Percentiles rank a stretch among this genome's conserved stretches.
Conservation (phyloP, 306 rosid species). For the Acacia crassicarpa region DNA sequence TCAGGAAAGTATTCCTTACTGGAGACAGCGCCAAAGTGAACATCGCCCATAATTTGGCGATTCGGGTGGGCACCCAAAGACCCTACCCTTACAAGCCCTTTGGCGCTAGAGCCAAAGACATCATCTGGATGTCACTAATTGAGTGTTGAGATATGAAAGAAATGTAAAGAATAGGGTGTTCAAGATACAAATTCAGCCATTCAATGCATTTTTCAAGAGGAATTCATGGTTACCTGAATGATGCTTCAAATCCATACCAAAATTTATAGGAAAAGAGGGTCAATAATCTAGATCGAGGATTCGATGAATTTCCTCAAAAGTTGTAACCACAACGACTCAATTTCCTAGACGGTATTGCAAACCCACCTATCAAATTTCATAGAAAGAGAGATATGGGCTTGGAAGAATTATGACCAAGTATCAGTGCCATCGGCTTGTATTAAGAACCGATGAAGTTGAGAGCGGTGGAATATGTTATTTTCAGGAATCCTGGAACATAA, state of each 20-base stretch:
- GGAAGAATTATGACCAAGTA: slow-evolving; percentile 54
- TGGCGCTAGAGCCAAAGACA: slow-evolving; percentile 48
- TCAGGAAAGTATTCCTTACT: background rate
- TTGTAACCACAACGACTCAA: slow-evolving; percentile 56
- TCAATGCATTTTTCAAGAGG: slow-evolving; percentile 43
- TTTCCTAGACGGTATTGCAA: slow-evolving; percentile 60
- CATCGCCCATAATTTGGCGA: background rate
- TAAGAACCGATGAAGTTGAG: slow-evolving; percentile 46
- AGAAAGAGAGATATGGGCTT: slow-evolving; percentile 28
- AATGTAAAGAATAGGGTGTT: slow-evolving; percentile 58
- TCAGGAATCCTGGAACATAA: slow-evolving; percentile 55
- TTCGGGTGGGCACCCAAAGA: background rate
- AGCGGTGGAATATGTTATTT: slow-evolving; percentile 40
- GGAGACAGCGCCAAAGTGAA: slow-evolving; percentile 1
- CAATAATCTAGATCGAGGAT: slow-evolving; percentile 47
- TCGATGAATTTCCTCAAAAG: slow-evolving; percentile 45
- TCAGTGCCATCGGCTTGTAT: slow-evolving; percentile 61
- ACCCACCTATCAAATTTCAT: slow-evolving; percentile 61
- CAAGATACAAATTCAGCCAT: slow-evolving; percentile 50
- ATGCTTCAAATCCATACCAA: slow-evolving; percentile 27
- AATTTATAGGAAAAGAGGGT: slow-evolving; percentile 50
- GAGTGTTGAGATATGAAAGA: slow-evolving; percentile 88
- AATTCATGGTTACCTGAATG: slow-evolving; percentile 48
- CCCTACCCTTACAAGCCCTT: no score
- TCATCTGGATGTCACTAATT: slow-evolving; percentile 56